Base-by-base conservation (phyloP, 2,329 filamentous ascomycete species). In the Aspergillus calidoustus region DNA sequence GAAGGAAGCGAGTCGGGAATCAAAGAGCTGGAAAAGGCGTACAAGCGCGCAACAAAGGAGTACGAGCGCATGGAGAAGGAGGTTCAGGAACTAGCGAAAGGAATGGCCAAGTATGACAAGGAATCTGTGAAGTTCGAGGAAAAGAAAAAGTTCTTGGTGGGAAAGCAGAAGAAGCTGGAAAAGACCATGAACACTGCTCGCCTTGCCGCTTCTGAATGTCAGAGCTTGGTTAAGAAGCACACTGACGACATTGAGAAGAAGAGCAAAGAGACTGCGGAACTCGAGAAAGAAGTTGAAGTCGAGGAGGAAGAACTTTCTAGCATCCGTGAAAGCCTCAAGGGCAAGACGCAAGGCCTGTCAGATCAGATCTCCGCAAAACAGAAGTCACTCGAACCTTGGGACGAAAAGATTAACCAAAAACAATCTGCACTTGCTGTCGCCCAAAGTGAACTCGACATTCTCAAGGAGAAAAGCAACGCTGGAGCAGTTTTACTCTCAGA, bases 101-200 rank as follows among this genome's bases (percentile, higher is more conserved):
- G 98, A 74, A 89, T 95, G 79, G 89, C 92, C 49, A 94, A 93
- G 73, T 93, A 96, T 64, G 96, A 99, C 73, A 97, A 98, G 74
- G 95, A 98, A 73, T 89, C 89, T 23, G 95, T 99, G 78, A 99
- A 99, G 74, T 93, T 96, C 68, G 94, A 98, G 67, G 96, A 99
- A 78, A 98, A 98, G 83, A 90, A 90, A 76, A 99, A 99, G 75
- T 98, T 98, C 77, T 80, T 99, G 67, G 83, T 86, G 2, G 90
- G 89, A 72, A 99, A 99, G 81, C 89, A 91, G 70, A 97, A 95
- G 82, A 99, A 99, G 80, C 85, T 97, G 15, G 92, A 98, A 68
- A 98, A 97, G 80, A 86, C 90, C 0, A 91, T 95, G 64, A 84
- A 88, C 58, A 90, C 89, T 50, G 92, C 91, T 62, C 91, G 91